Base-by-base conservation (phyloP, 2,329 filamentous ascomycete species). In the Trichoderma afroharzianum region DNA sequence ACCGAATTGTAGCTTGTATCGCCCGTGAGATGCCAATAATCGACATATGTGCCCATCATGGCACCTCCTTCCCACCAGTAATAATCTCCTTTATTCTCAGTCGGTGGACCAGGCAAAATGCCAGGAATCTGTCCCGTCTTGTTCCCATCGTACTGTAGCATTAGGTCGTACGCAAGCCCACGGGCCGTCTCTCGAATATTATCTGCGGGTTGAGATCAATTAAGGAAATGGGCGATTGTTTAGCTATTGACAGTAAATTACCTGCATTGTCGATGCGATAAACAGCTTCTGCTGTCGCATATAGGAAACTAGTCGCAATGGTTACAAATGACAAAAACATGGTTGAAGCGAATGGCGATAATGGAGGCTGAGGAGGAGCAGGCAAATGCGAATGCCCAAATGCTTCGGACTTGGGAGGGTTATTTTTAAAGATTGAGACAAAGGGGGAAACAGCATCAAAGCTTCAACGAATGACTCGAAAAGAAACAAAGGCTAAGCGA, bases 11-110 rank as follows among this genome's bases (percentile, higher is more conserved):
- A 92, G 68, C 85, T 85, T 4, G 81, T 77, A 79, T 93, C 90
- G 70, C 89, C 89, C 0, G 90, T 92, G 70, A 88, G 85, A 73
- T 90, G 87, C 88, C 89, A 91, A 79, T 93, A 93, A 79, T 93
- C 90, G 57, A 93, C 84, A 75, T 92, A 82, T 1, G 89, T 87
- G 73, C 90, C 88, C 85, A 91, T 92, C 81, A 93, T 84, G 15
- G 89, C 88, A 67, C 89, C 88, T 6, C 88, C 89, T 78, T 93
- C 89, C 91, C 91, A 93, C 91, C 91, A 93, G 83, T 92, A 93
- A 79, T 91, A 91, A 73, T 87, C 84, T 74, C 87, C 87, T 66
- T 77, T 78, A 18, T 78, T 74, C 36, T 78, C 77, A 1, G 79
- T 77, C 74, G 87, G 87, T 68, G 88, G 88, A 0, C 87, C 87